These are phyloP conservation scores for Metschnikowia proteae DNA, from an alignment of 805 yeast genomes.

Conservation along the genomic window DNA sequence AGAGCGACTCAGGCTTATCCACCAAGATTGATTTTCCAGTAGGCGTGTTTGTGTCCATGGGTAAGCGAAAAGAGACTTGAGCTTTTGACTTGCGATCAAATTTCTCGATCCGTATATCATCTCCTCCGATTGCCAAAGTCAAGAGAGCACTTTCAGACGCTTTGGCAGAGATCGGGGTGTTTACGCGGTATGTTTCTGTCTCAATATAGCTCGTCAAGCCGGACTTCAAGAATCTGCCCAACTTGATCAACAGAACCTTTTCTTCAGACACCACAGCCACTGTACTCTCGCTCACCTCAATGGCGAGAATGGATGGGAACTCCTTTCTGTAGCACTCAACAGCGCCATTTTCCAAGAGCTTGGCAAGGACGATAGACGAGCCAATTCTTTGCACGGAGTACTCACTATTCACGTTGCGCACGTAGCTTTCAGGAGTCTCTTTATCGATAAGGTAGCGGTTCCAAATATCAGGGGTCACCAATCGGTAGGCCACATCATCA, in stretches of 20 bases:
- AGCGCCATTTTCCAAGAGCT: neutral
- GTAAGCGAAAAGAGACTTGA: neutral
- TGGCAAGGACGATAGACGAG: constrained; percentile 5
- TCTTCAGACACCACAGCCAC: constrained; percentile 8
- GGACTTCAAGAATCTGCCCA: constrained; percentile 3
- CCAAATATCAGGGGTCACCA: neutral
- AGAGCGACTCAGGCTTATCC: constrained; percentile 30
- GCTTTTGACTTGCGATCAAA: neutral
- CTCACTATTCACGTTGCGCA: neutral
- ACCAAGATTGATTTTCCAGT: constrained; percentile 22
- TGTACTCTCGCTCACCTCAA: neutral
- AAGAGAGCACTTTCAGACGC: neutral
- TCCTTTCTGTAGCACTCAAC: constrained; percentile 1
- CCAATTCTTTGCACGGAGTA: neutral
- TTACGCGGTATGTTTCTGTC: neutral
- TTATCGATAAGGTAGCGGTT: neutral
- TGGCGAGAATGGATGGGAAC: constrained; percentile 3
- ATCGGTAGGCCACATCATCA: neutral
- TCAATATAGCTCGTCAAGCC: neutral
- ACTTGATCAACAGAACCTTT: constrained; percentile 5
- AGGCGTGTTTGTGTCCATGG: constrained; percentile 1
- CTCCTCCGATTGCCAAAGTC: neutral
- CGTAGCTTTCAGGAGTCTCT: neutral
- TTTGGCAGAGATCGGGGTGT: neutral
- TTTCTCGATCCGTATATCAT: neutral